Percentiles rank a stretch among this genome's conserved stretches.
These are phyloP conservation scores for Heterobasidion irregulare DNA, from an alignment of 1,284 basidiomycete genomes.

Conservation along the genomic window DNA sequence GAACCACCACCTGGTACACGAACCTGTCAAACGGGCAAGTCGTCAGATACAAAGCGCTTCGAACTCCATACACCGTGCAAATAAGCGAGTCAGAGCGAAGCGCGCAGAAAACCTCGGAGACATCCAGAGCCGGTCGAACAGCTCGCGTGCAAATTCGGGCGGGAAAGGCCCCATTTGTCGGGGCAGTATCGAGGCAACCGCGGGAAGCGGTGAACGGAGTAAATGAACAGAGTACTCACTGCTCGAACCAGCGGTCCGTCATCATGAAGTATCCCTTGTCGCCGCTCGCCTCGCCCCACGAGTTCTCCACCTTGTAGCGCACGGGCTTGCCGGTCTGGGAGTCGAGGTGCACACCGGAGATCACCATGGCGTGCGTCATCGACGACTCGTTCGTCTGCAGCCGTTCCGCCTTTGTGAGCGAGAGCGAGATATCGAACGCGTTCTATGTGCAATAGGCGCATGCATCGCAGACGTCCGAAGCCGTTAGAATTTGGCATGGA, in stretches of 20 bases:
- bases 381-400: slow-evolving; percentile 75
- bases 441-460: slow-evolving; percentile 18
- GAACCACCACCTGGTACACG: slow-evolving; percentile 85
- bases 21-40: slow-evolving; percentile 34
- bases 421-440: slow-evolving; percentile 50
- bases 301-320: slow-evolving; percentile 93
- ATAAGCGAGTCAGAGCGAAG: neutral
- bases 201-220: neutral
- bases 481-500: neutral
- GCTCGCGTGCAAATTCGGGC: too few relatives aligned
- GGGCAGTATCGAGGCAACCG: neutral
- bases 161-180: too few relatives aligned
- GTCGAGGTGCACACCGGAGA: slow-evolving; percentile 87
- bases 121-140: neutral
- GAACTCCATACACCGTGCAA: neutral
- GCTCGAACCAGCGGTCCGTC: slow-evolving; percentile 86
- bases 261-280: slow-evolving; percentile 91
- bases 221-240: slow-evolving; percentile 42
- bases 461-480: neutral
- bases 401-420: slow-evolving; percentile 77
- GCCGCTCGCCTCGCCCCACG: slow-evolving; percentile 79
- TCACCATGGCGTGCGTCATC: slow-evolving; percentile 95
- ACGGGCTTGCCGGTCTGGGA: slow-evolving; percentile 60
- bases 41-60: neutral
- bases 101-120: neutral